Base-by-base conservation (phyloP, 140 eudicot species). In the Anethum foeniculum region DNA sequence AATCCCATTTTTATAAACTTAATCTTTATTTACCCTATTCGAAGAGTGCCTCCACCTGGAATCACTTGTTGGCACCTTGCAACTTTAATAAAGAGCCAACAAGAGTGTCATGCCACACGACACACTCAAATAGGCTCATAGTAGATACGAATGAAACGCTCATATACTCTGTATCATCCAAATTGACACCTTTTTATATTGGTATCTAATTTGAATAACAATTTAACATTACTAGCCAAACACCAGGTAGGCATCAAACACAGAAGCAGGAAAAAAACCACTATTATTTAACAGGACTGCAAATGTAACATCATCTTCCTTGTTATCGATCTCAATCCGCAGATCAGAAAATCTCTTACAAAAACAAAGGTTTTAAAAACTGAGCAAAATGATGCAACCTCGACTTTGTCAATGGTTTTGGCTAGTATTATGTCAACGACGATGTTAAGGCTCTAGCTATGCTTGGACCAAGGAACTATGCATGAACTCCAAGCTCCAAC, bases 401-500 rank as follows among this genome's bases (percentile, higher is more conserved):
- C 75, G 18, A 32, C 44, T 69, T 69, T 69, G n/a, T 69, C n/a
- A 15, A 13, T 0, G 39, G 16, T 68, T 34, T 13, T 11, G 2
- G 18, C 21, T 3, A 25, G 21, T 14, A 65, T 13, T 8, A 64
- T 3, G 41, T 28, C 73, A 65, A 65, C 30, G 19, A 27, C 0
- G 34, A 0, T 69, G 75, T 69, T 7, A 69, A 69, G 46, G n/a
- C 12, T 4, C 25, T 32, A 69, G 18, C 25, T 69, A 69, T 16
- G 44, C 34, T 28, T 76, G 43, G 46, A 44, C 74, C 34, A 69
- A 34, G 58, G 60, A 36, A 48, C 83, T 86, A 91, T 38, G 76
- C 84, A 81, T 87, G 81, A 82, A 85, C 88, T 80, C 97, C 97
- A 64, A 92, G 96, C 87, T 92, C 97, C 91, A 92, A 76, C 86